A percentile compares a stretch with the other conserved stretches of the same genome.
These are phyloP conservation scores for Oropetium thomaeum DNA, from an alignment of 176 grass and related monocot species.

Conservation along the genomic window DNA sequence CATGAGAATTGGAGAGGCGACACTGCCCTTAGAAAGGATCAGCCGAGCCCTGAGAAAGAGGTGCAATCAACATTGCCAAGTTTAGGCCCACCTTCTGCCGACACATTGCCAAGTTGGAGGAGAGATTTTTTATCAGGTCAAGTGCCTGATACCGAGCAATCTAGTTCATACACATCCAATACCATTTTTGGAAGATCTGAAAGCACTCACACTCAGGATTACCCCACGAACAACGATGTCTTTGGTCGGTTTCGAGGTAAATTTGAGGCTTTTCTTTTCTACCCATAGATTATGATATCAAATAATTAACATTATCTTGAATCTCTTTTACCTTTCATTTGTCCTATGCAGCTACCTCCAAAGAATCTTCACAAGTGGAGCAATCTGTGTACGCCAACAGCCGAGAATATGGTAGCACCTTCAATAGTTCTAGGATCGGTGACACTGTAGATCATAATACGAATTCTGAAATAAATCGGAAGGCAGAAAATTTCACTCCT, in stretches of 20 bases:
- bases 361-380: conserved; percentile 43
- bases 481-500: conserved; percentile 36
- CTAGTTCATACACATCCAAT: conserved; percentile 30
- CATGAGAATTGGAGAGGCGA: conserved; percentile 66
- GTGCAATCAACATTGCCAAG: conserved; percentile 23
- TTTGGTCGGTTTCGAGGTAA: conserved; percentile 48
- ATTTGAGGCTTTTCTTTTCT: conserved; percentile 5
- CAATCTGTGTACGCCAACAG: conserved; percentile 32
- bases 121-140: conserved; percentile 44
- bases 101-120: conserved; percentile 29
- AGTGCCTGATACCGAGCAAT: conserved; percentile 12
- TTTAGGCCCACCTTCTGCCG: conserved; percentile 17
- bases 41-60: conserved; percentile 35
- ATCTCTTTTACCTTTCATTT: conserved; percentile 10
- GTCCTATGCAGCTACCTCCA: conserved; percentile 19
- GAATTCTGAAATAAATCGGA: conserved; percentile 33
- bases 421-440: conserved; percentile 32
- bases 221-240: conserved; percentile 34
- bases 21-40: conserved; percentile 19
- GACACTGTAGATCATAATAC: conserved; percentile 37
- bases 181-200: conserved; percentile 41
- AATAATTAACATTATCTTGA: conserved; percentile 5
- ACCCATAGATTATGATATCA: not conserved
- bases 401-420: conserved; percentile 17
- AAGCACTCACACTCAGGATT: conserved; percentile 37